Base-by-base conservation (phyloP, 1,284 basidiomycete genomes). In the Sporisorium reilianum region DNA sequence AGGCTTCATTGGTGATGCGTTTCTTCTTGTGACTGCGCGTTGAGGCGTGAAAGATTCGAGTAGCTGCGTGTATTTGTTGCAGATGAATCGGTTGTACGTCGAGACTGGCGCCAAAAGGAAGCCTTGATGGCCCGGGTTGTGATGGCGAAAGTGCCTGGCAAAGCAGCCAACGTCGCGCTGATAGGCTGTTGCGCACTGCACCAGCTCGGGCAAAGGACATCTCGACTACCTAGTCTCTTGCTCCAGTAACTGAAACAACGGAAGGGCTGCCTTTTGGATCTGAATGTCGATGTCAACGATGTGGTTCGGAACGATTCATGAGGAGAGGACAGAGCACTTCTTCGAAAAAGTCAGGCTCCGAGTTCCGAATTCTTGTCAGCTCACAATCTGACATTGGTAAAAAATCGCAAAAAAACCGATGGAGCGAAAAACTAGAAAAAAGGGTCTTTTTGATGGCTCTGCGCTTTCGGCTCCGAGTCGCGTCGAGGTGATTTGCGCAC, bases 391-490 rank as follows among this genome's bases (percentile, higher is more conserved):
- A 38, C 52, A 41, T n/a, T n/a, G n/a, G 23, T 30, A 30, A 30
- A 48, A 5, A 28, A n/a, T 10, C 12, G 6, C 16, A 38, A 18
- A n/a, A 38, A 38, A 38, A n/a, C 18, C 2, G 18, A 38, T 5
- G n/a, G n/a, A 1, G 5, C 20, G 34, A 45, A 38, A 53, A 48
- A 28, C 14, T 10, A 14, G 38, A n/a, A 23, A 14, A 36, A 22
- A 30, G 44, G 28, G 49, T 38, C 25, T 32, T 3, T 56, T 11
- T n/a, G 18, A 14, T n/a, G n/a, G n/a, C n/a, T n/a, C 8, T 66
- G 3, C n/a, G 18, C 8, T n/a, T 48, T 48, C 66, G 66, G 66
- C 36, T 63, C 66, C 66, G 66, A 63, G 20, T 34, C 56, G 66
- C 66, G 60, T 55, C 44, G 30, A 45, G 22, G 34, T 34, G 54